Evolutionary conservation across 768 basidiomycete species (phyloP).

Genomic region (Suillus subalutaceus): DNA sequence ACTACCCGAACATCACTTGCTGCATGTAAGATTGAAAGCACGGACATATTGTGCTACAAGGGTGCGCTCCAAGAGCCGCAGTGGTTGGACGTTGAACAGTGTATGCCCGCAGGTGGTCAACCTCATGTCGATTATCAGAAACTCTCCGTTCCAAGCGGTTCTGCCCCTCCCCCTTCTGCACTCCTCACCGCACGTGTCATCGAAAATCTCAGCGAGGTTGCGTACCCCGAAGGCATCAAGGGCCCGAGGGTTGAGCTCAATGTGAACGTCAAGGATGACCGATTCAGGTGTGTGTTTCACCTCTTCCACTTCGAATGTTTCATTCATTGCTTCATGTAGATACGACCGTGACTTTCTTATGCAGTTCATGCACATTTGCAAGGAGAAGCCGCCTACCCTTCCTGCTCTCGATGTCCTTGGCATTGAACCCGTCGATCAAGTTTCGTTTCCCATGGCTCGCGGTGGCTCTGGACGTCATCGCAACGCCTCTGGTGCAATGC

Average conservation of each 20-base stretch:
- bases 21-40: background rate
- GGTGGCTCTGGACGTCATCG: constrained; percentile 68
- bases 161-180: no score
- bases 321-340: constrained; percentile 41
- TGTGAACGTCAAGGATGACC: constrained; percentile 79
- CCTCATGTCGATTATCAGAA: constrained; percentile 24
- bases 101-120: constrained; percentile 1
- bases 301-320: background rate
- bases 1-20: background rate
- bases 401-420: constrained; percentile 91
- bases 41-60: constrained; percentile 10
- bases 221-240: constrained; percentile 81
- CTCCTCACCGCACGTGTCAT: constrained; percentile 85
- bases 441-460: constrained; percentile 53
- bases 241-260: constrained; percentile 89
- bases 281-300: constrained; percentile 64
- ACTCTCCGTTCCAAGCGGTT: constrained; percentile 21
- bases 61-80: constrained; percentile 8
- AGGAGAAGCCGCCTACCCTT: constrained; percentile 90
- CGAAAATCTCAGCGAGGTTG: constrained; percentile 73
- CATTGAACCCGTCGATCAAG: constrained; percentile 74
- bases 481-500: constrained; percentile 45
- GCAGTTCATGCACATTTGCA: constrained; percentile 95
- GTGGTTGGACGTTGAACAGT: constrained; percentile 13
- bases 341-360: constrained; percentile 98